Conservation (phyloP, 2,329 filamentous ascomycete genomes). For the Neocatenulostroma microsporum region DNA sequence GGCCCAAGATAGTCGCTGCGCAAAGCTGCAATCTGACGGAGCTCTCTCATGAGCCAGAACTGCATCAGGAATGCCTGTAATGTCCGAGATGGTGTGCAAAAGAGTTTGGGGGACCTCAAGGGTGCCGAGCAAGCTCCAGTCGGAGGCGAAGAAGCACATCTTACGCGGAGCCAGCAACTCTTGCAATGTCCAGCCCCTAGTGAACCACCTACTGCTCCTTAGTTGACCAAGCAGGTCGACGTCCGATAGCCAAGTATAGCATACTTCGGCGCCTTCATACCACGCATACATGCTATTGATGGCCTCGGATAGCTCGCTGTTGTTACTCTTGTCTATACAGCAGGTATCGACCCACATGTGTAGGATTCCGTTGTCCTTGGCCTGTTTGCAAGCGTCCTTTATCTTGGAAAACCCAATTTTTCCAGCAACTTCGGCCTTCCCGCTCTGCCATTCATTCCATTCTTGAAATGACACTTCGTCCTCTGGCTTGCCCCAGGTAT, state of each 20-base stretch:
- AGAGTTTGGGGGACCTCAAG: not conserved
- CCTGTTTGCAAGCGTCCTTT: conserved; percentile 7
- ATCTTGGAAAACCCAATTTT: conserved; percentile 7
- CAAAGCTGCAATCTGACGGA: conserved; percentile 1
- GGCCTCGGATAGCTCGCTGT: conserved; percentile 14
- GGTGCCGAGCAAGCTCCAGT: conserved; percentile 4
- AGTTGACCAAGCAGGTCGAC: conserved; percentile 9
- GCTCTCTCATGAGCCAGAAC: conserved; percentile 3
- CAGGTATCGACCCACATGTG: conserved; percentile 18
- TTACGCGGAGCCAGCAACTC: conserved; percentile 10
- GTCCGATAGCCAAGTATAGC: conserved; percentile 16
- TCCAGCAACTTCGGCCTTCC: not conserved
- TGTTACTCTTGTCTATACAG: conserved; percentile 18
- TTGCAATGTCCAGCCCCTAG: conserved; percentile 13
- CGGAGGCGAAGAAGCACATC: conserved; percentile 9
- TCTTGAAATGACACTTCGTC: conserved; percentile 12
- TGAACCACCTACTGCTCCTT: conserved; percentile 10
- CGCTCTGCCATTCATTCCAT: too few species aligned
- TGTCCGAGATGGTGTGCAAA: conserved; percentile 3
- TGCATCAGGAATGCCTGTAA: conserved; percentile 4
- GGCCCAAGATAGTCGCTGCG: conserved; percentile 10
- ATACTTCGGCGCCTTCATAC: conserved; percentile 13
- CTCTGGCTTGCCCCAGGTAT: conserved; percentile 11
- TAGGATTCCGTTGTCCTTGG: conserved; percentile 8
- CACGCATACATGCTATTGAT: conserved; percentile 19